These are phyloP conservation scores for Aegilops speltoides DNA, from an alignment of 176 grass and related monocot species.

Conservation along the genomic window DNA sequence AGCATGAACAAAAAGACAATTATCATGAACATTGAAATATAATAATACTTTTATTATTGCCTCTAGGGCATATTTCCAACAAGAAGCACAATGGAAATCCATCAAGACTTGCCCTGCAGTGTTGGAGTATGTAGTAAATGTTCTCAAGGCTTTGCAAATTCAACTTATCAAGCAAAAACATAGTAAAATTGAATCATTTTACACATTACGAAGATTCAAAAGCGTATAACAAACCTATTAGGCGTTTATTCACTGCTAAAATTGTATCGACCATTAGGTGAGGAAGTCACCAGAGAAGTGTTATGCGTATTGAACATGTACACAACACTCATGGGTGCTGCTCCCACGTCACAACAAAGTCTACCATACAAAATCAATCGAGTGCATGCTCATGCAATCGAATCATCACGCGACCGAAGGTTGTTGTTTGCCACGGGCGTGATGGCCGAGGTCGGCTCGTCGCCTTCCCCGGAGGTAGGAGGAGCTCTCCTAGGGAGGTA, in stretches of 20 bases:
- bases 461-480: too few species aligned
- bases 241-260: neutral
- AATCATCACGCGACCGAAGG: too few species aligned
- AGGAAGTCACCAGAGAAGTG: slow-evolving; percentile 19
- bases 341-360: neutral
- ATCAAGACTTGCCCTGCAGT: neutral
- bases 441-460: too few species aligned
- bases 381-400: too few species aligned
- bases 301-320: slow-evolving; percentile 15
- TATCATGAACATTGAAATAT: too few species aligned
- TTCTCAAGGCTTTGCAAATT: neutral
- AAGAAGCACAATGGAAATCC: too few species aligned
- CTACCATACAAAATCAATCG: neutral
- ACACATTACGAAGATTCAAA: neutral
- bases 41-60: too few species aligned
- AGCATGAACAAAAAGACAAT: too few species aligned
- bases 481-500: too few species aligned
- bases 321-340: neutral
- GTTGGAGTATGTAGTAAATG: slow-evolving; percentile 1
- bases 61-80: too few species aligned
- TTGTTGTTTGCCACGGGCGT: neutral
- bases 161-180: neutral
- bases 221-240: neutral
- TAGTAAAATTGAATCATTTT: neutral
- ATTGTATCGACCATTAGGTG: neutral